phyloP scores from a whole-genome alignment of 345 rosid genomes.

The Passiflora organensis region DNA sequence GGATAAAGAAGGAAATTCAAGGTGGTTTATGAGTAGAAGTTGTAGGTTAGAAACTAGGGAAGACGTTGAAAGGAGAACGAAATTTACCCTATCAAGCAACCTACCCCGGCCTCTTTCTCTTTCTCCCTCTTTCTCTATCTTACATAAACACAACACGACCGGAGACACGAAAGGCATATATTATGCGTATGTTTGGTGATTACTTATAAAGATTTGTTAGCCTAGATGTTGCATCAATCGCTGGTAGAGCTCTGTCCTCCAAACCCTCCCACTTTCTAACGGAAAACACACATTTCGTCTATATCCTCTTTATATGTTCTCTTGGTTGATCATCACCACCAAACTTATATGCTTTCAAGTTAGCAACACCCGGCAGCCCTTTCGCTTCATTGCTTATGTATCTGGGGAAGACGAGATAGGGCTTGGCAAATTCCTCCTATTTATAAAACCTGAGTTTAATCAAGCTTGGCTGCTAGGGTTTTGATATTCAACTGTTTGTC shows the following conservation, averaged over 20 bases:
- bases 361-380: background rate
- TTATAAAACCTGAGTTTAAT: background rate
- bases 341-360: too few relatives aligned
- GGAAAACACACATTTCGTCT: slow-evolving; percentile 23
- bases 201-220: slow-evolving; percentile 64
- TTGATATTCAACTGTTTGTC: background rate
- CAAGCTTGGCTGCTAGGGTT: slow-evolving; percentile 8
- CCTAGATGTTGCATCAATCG: slow-evolving; percentile 65
- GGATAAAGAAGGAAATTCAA: background rate
- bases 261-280: slow-evolving; percentile 41
- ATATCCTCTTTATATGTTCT: background rate
- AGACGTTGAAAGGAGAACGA: slow-evolving; percentile 79
- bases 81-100: slow-evolving; percentile 64
- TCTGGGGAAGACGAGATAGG: too few relatives aligned
- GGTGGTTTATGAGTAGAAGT: slow-evolving; percentile 65
- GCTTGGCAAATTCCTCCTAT: too few relatives aligned
- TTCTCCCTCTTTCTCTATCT: slow-evolving; percentile 9
- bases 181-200: slow-evolving; percentile 17
- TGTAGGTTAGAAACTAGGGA: slow-evolving; percentile 54
- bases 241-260: slow-evolving; percentile 19
- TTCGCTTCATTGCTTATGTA: too few relatives aligned
- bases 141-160: background rate
- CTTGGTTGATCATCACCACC: background rate
- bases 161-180: background rate
- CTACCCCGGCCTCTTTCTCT: slow-evolving; percentile 21